phyloP scores from a whole-genome alignment of 768 basidiomycete species.

The Hericium coralloides region DNA sequence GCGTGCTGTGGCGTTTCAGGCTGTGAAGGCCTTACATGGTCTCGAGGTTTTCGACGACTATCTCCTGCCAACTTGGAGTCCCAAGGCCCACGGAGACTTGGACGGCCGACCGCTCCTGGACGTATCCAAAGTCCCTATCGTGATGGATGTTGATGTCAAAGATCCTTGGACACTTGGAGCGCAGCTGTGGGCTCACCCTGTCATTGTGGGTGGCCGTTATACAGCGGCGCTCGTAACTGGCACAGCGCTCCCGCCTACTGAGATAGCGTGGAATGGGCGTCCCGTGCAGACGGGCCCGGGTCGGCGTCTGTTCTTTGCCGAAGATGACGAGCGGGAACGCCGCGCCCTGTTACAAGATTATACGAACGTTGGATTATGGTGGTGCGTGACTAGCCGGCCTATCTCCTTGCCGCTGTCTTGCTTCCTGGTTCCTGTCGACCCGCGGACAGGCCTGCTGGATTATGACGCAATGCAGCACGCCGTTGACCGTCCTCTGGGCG shows the following conservation, averaged over 20 bases:
- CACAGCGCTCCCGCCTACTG: slow-evolving; percentile 39
- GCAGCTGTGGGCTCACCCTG: slow-evolving; percentile 54
- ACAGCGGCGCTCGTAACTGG: slow-evolving; percentile 64
- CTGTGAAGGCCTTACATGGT: slow-evolving; percentile 57
- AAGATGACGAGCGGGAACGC: slow-evolving; percentile 36
- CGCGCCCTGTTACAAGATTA: slow-evolving; percentile 53
- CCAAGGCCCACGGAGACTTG: slow-evolving; percentile 42
- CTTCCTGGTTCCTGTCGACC: slow-evolving; percentile 59
- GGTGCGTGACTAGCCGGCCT: slow-evolving; percentile 52
- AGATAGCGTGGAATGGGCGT: slow-evolving; percentile 30
- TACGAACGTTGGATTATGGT: slow-evolving; percentile 53
- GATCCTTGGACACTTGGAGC: slow-evolving; percentile 59
- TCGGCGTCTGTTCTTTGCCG: slow-evolving; percentile 30
- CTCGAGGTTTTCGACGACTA: slow-evolving; percentile 79
- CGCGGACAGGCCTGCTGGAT: slow-evolving; percentile 38
- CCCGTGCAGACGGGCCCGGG: slow-evolving; percentile 29
- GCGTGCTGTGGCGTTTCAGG: slow-evolving; percentile 74
- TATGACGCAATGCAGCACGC: slow-evolving; percentile 45
- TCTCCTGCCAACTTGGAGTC: slow-evolving; percentile 59
- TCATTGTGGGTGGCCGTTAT: slow-evolving; percentile 40
- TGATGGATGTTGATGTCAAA: slow-evolving; percentile 50
- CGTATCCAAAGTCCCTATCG: slow-evolving; percentile 37
- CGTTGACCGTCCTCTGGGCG: slow-evolving; percentile 40
- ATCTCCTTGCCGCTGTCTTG: slow-evolving; percentile 43
- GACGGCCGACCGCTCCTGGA: slow-evolving; percentile 39